Evolutionary conservation across 192 early-diverging fungal species (phyloP).

Genomic region (Coemansia sp.): DNA sequence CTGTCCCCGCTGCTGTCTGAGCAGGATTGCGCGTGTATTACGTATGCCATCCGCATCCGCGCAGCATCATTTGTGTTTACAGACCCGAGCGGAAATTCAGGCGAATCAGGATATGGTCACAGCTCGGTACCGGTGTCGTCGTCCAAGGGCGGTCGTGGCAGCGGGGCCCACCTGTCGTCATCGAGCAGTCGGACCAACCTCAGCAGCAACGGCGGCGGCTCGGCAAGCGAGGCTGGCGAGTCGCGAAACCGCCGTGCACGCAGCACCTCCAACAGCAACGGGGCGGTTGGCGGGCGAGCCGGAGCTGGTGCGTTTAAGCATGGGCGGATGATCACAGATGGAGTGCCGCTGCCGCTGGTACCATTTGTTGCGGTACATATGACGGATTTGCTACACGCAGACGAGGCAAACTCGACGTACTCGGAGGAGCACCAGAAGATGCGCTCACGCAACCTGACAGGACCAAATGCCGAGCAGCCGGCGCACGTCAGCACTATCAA

Average conservation of each 20-base stretch:
- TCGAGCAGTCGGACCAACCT: not conserved
- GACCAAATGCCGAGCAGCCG: not conserved
- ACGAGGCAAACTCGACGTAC: slow-evolving; percentile 55
- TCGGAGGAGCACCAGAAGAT: slow-evolving; percentile 52
- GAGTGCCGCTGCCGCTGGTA: slow-evolving; percentile 43
- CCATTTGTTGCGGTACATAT: slow-evolving; percentile 56
- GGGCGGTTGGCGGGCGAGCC: slow-evolving; percentile 17
- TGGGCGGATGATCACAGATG: slow-evolving; percentile 38
- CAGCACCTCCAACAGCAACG: slow-evolving; percentile 43
- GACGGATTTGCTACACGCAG: slow-evolving; percentile 54
- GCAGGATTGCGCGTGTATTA: slow-evolving; percentile 54
- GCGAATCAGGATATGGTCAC: slow-evolving; percentile 10
- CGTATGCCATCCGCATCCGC: slow-evolving; percentile 48
- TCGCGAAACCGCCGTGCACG: slow-evolving; percentile 34
- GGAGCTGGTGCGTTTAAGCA: slow-evolving; percentile 27
- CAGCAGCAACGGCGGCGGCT: slow-evolving; percentile 8
- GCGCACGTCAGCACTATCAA: too few species aligned
- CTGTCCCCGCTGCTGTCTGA: slow-evolving; percentile 33
- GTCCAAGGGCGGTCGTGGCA: slow-evolving; percentile 30
- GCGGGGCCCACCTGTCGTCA: slow-evolving; percentile 23
- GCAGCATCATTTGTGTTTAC: slow-evolving; percentile 48
- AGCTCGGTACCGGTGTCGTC: slow-evolving; percentile 36
- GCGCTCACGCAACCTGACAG: slow-evolving; percentile 41
- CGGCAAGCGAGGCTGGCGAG: slow-evolving; percentile 23
- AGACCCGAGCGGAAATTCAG: slow-evolving; percentile 25